A percentile compares a stretch with the other conserved stretches of the same genome.
Evolutionary conservation across 345 rosid species (phyloP).

Genomic region (Isatis tinctoria): DNA sequence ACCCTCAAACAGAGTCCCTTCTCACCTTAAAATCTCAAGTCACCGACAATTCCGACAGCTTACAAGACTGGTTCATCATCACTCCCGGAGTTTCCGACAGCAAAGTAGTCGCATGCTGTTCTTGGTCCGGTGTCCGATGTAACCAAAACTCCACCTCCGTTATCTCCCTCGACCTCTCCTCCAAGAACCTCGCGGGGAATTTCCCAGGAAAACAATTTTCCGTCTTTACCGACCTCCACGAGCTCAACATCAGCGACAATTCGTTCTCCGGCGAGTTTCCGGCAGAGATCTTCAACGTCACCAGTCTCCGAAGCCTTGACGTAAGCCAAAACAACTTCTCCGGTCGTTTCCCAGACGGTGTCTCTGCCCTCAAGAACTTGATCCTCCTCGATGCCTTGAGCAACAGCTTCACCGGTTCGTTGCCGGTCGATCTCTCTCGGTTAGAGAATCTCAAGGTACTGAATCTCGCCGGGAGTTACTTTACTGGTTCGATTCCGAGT

Average conservation of each 20-base stretch:
- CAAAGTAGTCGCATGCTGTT: slow-evolving; percentile 57
- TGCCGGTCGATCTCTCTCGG: slow-evolving; percentile 53
- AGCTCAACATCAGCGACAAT: slow-evolving; percentile 80
- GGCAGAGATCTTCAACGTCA: slow-evolving; percentile 48
- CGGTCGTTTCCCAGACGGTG: slow-evolving; percentile 52
- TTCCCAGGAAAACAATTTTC: slow-evolving; percentile 47
- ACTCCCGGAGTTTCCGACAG: slow-evolving; percentile 35
- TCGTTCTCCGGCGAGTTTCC: slow-evolving; percentile 71
- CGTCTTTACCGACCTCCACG: slow-evolving; percentile 63
- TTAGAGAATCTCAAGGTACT: slow-evolving; percentile 59
- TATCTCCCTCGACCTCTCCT: slow-evolving; percentile 57
- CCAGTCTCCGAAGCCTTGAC: slow-evolving; percentile 58
- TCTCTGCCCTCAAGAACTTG: slow-evolving; percentile 45
- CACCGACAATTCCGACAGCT: slow-evolving; percentile 38
- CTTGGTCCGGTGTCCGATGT: slow-evolving; percentile 85
- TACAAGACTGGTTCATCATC: slow-evolving; percentile 65
- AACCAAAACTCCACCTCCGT: slow-evolving; percentile 53
- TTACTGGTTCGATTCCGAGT: slow-evolving; percentile 72
- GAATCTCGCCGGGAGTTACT: slow-evolving; percentile 93
- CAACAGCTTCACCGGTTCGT: slow-evolving; percentile 83
- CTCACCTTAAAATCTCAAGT: slow-evolving; percentile 67
- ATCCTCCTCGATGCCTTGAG: slow-evolving; percentile 71
- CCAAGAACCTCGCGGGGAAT: slow-evolving; percentile 57
- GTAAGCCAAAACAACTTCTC: slow-evolving; percentile 88
- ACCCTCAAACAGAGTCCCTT: slow-evolving; percentile 64